Evolutionary conservation across 495 filamentous ascomycete species (phyloP).

Genomic region (Penicillium salamii): DNA sequence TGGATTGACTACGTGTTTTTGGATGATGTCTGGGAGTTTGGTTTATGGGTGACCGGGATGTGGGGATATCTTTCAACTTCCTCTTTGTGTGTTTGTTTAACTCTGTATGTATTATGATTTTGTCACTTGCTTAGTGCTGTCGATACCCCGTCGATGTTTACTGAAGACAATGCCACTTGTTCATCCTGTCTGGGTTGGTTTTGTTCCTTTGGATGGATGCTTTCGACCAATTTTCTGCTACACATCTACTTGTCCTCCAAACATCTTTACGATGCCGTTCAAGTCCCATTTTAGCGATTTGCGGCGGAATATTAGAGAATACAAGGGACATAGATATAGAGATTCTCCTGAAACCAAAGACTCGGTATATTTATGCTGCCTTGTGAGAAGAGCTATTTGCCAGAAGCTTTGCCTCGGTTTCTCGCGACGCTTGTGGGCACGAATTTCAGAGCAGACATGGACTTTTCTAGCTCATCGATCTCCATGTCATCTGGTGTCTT

Average conservation of each 20-base stretch:
- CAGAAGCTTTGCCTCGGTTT: slow-evolving; percentile 16
- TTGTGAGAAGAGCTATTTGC: too few relatives aligned
- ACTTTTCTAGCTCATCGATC: slow-evolving; percentile 69
- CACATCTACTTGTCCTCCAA: too few relatives aligned
- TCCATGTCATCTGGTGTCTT: slow-evolving; percentile 47
- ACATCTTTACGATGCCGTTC: too few relatives aligned
- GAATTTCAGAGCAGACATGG: slow-evolving; percentile 82
- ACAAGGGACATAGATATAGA: too few relatives aligned
- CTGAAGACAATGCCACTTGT: slow-evolving; percentile 1
- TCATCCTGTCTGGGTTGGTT: background rate
- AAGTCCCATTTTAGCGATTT: too few relatives aligned
- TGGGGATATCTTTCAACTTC: background rate
- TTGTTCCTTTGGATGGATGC: too few relatives aligned
- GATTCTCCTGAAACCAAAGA: too few relatives aligned
- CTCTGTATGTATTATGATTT: slow-evolving; percentile 12
- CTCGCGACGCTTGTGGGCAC: slow-evolving; percentile 67
- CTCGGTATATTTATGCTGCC: too few relatives aligned
- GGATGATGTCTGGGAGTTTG: slow-evolving; percentile 2
- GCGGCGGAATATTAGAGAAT: too few relatives aligned
- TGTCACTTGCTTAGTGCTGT: slow-evolving; percentile 4
- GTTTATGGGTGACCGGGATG: slow-evolving; percentile 4
- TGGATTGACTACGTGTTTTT: slow-evolving; percentile 3
- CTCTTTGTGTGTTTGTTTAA: background rate
- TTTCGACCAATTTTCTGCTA: too few relatives aligned
- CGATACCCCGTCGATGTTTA: slow-evolving; percentile 6